Base-by-base conservation (phyloP, 1,139 yeast species). In the Geotrichum bryndzae region DNA sequence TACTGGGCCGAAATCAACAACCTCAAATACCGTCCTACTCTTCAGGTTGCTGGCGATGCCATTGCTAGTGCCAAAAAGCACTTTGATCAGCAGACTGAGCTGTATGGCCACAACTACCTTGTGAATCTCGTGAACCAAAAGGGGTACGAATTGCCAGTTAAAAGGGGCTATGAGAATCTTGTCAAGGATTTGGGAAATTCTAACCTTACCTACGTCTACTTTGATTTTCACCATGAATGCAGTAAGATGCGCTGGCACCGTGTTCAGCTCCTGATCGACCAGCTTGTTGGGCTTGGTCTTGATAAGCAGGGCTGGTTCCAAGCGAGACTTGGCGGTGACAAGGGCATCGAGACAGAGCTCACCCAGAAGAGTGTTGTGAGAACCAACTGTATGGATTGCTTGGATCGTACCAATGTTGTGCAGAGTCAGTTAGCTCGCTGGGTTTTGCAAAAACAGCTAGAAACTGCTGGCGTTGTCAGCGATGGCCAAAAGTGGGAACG, bases 381-480 rank as follows among this genome's bases (percentile, higher is more conserved):
- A 73, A 90, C 99, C n/a, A 94, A 94, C 76, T 94, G 99, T 79
- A 95, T 94, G 98, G 99, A 94, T 77, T 94, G 99, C 77, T 81
- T 94, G 68, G 99, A 94, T 75, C 85, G 99, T 76, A 94, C 99
- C 25, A 94, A 94, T 72, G 99, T 94, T 59, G 99, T 94, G 33
- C 99, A 94, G 77, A 87, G 96, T 18, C 90, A 90, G 62, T 76
- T 94, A 64, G 98, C 90, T 5, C 86, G 94, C 64, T 89, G 95
- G 91, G 85, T 87, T 60, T 80, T 95, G 68, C 96, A 90, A 74
- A 79, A 79, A 64, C 96, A 90, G 76, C 82, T 94, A 63, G 79
- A 68, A 59, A 76, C 76, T 50, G 76, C 83, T 4, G 82, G 82
- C 5, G 68, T 77, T 11, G 64, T 75, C 3, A 48, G 63, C 7